phyloP scores from a whole-genome alignment of 257 asterid genomes.

The Solanum pimpinellifolium region DNA sequence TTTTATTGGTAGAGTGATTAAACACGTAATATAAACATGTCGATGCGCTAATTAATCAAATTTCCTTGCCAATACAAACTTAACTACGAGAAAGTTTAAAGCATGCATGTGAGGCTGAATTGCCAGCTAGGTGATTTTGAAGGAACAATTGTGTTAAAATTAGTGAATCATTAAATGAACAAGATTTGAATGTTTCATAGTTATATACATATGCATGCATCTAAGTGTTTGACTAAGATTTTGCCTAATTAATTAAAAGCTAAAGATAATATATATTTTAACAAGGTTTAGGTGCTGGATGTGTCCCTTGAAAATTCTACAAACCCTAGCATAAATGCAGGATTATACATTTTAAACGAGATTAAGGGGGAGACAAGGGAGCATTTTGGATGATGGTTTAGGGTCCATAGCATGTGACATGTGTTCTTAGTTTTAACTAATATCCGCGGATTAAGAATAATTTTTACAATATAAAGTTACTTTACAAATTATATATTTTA shows the following conservation, averaged over 20 bases:
- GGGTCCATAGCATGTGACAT: slow-evolving; percentile 31
- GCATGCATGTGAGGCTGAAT: neutral
- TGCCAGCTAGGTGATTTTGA: neutral
- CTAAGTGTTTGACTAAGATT: neutral
- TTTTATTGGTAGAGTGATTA: neutral
- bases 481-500: neutral
- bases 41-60: neutral
- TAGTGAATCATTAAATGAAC: neutral
- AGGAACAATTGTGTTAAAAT: neutral
- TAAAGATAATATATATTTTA: neutral
- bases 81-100: neutral
- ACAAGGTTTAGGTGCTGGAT: neutral
- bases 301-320: slow-evolving; percentile 19
- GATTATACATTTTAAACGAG: slow-evolving; percentile 2
- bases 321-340: slow-evolving; percentile 40
- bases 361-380: slow-evolving; percentile 28
- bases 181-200: neutral
- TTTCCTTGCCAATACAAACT: neutral
- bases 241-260: neutral
- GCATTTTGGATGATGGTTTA: slow-evolving; percentile 12
- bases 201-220: neutral
- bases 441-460: neutral
- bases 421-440: neutral
- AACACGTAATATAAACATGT: neutral
- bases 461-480: neutral